Conservation (phyloP, 768 basidiomycete species). For the Naganishia friedmannii region DNA sequence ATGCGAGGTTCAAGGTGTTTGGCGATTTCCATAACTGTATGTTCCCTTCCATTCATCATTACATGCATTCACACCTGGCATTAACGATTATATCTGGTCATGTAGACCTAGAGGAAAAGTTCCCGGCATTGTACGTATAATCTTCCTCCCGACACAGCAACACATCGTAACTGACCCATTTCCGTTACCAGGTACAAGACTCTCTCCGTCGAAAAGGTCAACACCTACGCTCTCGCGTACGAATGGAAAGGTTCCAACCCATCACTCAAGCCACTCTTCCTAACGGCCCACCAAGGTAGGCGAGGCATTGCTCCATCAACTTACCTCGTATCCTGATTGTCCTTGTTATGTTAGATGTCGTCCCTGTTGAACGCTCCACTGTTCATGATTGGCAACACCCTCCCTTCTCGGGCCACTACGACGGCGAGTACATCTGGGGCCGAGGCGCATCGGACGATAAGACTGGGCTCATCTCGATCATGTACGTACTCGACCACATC, state of each 20-base stretch:
- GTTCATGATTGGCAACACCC: slow-evolving; percentile 40
- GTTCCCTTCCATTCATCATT: slow-evolving; percentile 30
- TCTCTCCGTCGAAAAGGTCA: slow-evolving; percentile 65
- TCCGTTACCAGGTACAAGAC: slow-evolving; percentile 57
- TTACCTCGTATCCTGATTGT: background rate
- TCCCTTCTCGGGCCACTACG: slow-evolving; percentile 42
- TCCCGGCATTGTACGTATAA: slow-evolving; percentile 61
- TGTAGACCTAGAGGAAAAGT: slow-evolving; percentile 59
- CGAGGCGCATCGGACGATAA: slow-evolving; percentile 48
- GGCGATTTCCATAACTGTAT: slow-evolving; percentile 41
- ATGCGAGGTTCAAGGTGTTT: slow-evolving; percentile 44
- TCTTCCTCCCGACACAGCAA: background rate
- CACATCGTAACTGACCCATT: background rate
- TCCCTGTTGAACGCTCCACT: slow-evolving; percentile 45
- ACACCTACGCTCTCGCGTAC: slow-evolving; percentile 70
- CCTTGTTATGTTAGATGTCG: slow-evolving; percentile 38
- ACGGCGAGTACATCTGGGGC: slow-evolving; percentile 48
- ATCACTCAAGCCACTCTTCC: slow-evolving; percentile 66
- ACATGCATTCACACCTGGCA: too few species aligned
- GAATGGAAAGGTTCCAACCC: slow-evolving; percentile 67
- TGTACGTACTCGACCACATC: slow-evolving; percentile 31
- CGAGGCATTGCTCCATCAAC: background rate
- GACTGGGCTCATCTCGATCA: slow-evolving; percentile 44
- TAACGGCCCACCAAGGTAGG: slow-evolving; percentile 49
- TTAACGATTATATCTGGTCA: too few species aligned